phyloP scores from a whole-genome alignment of 805 yeast species.

The Schwanniomyces sp. region DNA sequence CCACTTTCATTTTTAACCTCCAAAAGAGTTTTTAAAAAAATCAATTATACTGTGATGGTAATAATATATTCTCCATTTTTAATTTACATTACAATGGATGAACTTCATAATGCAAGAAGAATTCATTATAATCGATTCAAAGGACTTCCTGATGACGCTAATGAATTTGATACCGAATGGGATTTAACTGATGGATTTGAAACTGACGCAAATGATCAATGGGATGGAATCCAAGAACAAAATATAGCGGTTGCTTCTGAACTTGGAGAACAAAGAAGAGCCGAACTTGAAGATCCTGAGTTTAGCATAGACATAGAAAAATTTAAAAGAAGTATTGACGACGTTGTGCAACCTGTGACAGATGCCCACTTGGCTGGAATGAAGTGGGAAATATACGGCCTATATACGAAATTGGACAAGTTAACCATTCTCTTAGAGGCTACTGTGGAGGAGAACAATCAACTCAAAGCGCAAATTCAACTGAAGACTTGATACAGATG shows the following conservation, averaged over 20 bases:
- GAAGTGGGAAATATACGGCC: constrained; percentile 61
- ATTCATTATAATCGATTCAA: constrained; percentile 67
- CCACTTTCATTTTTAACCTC: constrained; percentile 35
- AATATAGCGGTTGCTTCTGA: constrained; percentile 37
- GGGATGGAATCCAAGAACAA: constrained; percentile 40
- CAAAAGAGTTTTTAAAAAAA: constrained; percentile 27
- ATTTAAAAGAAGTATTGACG: constrained; percentile 53
- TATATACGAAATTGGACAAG: constrained; percentile 52
- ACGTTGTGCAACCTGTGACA: constrained; percentile 58
- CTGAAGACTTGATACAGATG: not conserved
- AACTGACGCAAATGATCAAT: constrained; percentile 29
- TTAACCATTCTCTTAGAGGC: constrained; percentile 40
- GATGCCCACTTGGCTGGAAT: constrained; percentile 55
- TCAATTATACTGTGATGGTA: constrained; percentile 61
- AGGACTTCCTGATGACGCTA: constrained; percentile 73
- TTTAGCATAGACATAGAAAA: constrained; percentile 49
- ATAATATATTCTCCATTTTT: constrained; percentile 69
- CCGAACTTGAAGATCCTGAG: constrained; percentile 69
- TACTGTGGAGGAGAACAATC: constrained; percentile 35
- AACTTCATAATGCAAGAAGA: constrained; percentile 65
- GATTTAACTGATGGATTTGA: constrained; percentile 74
- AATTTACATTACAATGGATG: constrained; percentile 58
- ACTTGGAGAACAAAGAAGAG: constrained; percentile 53
- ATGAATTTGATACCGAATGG: constrained; percentile 79
- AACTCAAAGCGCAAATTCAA: constrained; percentile 13